These are phyloP conservation scores for Clonostachys rhizophaga DNA, from an alignment of 2,329 filamentous ascomycete species.

Conservation along the genomic window DNA sequence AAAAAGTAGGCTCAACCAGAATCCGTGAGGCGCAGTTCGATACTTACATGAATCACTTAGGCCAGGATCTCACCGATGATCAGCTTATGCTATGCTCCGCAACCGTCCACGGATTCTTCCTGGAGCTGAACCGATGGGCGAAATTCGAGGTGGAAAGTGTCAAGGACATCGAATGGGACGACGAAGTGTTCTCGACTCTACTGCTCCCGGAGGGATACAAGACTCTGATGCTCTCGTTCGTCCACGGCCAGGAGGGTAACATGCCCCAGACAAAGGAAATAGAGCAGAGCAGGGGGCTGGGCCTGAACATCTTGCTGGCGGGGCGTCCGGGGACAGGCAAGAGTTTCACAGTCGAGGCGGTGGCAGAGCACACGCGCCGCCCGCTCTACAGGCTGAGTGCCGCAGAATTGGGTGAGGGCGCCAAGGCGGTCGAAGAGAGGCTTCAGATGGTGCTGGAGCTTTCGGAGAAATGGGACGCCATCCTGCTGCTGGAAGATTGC, in stretches of 20 bases:
- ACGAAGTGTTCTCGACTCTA: slow-evolving; percentile 34
- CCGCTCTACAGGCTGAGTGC: slow-evolving; percentile 4
- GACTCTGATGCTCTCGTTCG: slow-evolving; percentile 31
- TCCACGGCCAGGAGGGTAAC: slow-evolving; percentile 21
- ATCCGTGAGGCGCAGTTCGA: slow-evolving; percentile 6
- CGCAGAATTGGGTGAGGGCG: slow-evolving; percentile 19
- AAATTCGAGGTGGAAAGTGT: slow-evolving; percentile 32
- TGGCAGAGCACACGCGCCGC: slow-evolving; percentile 3
- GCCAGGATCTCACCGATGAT: slow-evolving; percentile 6
- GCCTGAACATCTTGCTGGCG: slow-evolving; percentile 41
- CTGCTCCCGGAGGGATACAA: slow-evolving; percentile 38
- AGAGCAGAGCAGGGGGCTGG: slow-evolving; percentile 45
- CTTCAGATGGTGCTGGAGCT: slow-evolving; percentile 51
- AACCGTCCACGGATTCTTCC: slow-evolving; percentile 23
- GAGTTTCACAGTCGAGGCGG: slow-evolving; percentile 35
- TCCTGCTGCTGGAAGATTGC: slow-evolving; percentile 26
- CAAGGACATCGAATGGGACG: slow-evolving; percentile 34
- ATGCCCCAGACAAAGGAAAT: slow-evolving; percentile 42
- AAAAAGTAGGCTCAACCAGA: too few species aligned
- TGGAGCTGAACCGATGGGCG: slow-evolving; percentile 14
- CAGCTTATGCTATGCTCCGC: slow-evolving; percentile 6
- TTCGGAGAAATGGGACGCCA: slow-evolving; percentile 44
- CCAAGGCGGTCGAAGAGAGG: slow-evolving; percentile 46
- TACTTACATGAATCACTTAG: slow-evolving; percentile 11
- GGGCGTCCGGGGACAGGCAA: slow-evolving; percentile 45